Percentiles rank a stretch among this genome's conserved stretches.
These are phyloP conservation scores for Fusarium napiforme DNA, from an alignment of 2,329 filamentous ascomycete genomes.

Conservation along the genomic window DNA sequence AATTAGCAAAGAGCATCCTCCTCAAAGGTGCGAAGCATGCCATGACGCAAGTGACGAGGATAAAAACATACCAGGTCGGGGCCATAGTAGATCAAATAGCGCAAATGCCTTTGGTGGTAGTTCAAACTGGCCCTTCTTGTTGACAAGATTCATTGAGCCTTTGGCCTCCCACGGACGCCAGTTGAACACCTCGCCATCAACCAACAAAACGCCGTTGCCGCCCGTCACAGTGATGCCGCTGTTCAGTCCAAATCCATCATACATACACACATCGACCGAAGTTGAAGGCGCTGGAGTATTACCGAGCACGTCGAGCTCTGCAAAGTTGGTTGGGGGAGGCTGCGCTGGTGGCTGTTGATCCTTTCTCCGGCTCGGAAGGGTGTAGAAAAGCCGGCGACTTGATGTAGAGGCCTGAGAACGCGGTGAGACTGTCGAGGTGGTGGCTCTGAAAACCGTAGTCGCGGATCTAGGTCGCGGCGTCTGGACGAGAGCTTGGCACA, in stretches of 20 bases:
- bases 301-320: constrained; percentile 80
- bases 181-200: constrained; percentile 86
- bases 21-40: neutral
- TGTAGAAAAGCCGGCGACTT: constrained; percentile 37
- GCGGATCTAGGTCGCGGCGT: constrained; percentile 17
- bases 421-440: neutral
- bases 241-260: constrained; percentile 87
- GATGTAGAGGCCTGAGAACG: neutral
- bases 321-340: constrained; percentile 70
- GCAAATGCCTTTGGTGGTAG: constrained; percentile 77
- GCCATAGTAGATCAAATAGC: constrained; percentile 81
- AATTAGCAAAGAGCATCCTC: constrained; percentile 12
- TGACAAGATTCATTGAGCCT: constrained; percentile 66
- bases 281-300: constrained; percentile 82
- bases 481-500: constrained; percentile 36
- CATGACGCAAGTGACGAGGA: neutral
- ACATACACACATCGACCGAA: constrained; percentile 82
- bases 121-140: constrained; percentile 85
- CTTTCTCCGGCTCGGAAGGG: constrained; percentile 28
- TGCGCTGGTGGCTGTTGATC: constrained; percentile 44
- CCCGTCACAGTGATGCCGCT: constrained; percentile 78
- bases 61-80: constrained; percentile 79
- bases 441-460: constrained; percentile 23
- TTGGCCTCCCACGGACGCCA: constrained; percentile 83
- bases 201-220: constrained; percentile 78